A percentile compares a stretch with the other conserved stretches of the same genome.
Evolutionary conservation across 2,329 filamentous ascomycete species (phyloP).

Genomic region (Colletotrichum sp.): DNA sequence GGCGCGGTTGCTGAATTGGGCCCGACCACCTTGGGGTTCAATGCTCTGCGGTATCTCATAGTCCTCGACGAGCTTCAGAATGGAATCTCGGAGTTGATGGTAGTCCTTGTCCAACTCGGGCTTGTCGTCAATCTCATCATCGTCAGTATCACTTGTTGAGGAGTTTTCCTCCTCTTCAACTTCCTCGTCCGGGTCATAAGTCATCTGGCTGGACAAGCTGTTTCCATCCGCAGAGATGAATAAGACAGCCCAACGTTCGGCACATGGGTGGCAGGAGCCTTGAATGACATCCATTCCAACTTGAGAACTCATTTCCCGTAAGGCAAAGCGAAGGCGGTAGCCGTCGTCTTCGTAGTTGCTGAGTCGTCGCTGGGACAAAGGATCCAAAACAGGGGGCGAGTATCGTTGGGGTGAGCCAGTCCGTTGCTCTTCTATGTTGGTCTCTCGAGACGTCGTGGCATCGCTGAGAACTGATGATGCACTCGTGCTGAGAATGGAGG

Average conservation of each 20-base stretch:
- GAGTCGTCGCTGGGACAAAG: conserved; percentile 44
- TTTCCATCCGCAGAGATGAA: conserved; percentile 78
- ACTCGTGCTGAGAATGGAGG: conserved; percentile 74
- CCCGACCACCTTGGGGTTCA: conserved; percentile 61
- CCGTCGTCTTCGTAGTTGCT: conserved; percentile 68
- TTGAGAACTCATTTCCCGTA: conserved; percentile 72
- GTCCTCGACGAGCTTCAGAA: conserved; percentile 80
- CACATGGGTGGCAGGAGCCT: conserved; percentile 77
- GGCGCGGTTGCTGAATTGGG: conserved; percentile 74
- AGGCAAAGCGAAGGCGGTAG: conserved; percentile 66
- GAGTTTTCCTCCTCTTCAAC: conserved; percentile 66
- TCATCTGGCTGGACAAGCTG: conserved; percentile 72
- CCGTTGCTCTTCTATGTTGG: conserved; percentile 60
- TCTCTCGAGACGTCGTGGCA: conserved; percentile 67
- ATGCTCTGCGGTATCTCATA: conserved; percentile 77
- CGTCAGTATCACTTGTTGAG: conserved; percentile 63
- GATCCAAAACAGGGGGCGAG: conserved; percentile 55
- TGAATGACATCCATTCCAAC: conserved; percentile 68
- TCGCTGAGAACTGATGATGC: conserved; percentile 76
- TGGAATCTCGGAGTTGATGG: conserved; percentile 79
- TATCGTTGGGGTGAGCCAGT: conserved; percentile 56
- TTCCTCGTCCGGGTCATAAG: conserved; percentile 71
- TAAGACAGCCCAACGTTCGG: conserved; percentile 81
- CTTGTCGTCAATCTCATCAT: conserved; percentile 64
- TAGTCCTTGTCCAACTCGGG: conserved; percentile 78